These are phyloP conservation scores for Leccinum ochraceum DNA, from an alignment of 768 basidiomycete species.

Conservation along the genomic window DNA sequence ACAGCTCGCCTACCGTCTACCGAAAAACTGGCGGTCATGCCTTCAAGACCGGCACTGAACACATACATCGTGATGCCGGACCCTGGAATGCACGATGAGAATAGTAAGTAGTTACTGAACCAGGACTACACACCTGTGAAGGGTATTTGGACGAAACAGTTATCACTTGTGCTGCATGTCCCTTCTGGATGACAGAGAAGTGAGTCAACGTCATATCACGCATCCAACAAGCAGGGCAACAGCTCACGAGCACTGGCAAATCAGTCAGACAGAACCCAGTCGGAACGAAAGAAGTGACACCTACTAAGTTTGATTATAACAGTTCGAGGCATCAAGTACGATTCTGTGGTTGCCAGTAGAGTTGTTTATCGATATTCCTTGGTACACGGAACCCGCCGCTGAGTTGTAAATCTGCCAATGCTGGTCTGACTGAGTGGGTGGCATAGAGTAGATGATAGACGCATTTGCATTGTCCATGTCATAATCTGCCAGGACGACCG, in stretches of 20 bases:
- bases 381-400: background rate
- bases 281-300: background rate
- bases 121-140: constrained; percentile 16
- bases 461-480: no score
- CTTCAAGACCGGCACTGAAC: no score
- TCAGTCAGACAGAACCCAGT: background rate
- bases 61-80: no score
- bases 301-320: constrained; percentile 28
- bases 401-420: constrained; percentile 12
- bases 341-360: constrained; percentile 21
- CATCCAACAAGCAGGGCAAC: background rate
- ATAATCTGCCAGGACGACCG: no score
- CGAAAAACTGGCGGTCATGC: no score
- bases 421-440: no score
- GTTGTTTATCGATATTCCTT: constrained; percentile 17
- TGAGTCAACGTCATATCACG: background rate
- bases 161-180: constrained; percentile 12
- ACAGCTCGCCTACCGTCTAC: no score
- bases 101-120: no score
- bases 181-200: constrained; percentile 12
- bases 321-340: constrained; percentile 16
- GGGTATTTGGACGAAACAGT: constrained; percentile 23
- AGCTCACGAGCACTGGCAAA: constrained; percentile 20
- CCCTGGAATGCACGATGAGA: no score
- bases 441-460: no score